A percentile compares a stretch with the other conserved stretches of the same genome.
Evolutionary conservation across 2,329 filamentous ascomycete species (phyloP).

Genomic region (Thelonectria discophora): DNA sequence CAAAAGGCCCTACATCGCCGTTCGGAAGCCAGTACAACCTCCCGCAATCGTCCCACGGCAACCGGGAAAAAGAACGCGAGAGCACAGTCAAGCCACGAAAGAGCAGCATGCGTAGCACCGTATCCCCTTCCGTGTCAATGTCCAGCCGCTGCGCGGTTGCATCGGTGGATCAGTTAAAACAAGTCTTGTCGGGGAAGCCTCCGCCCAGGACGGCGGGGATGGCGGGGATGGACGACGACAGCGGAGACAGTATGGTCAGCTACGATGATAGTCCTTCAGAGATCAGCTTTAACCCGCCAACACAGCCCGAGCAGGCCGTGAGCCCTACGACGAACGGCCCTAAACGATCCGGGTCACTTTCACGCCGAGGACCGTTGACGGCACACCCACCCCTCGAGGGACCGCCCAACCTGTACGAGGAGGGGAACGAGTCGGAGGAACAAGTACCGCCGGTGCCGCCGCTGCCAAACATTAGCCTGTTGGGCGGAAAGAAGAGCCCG

Average conservation of each 20-base stretch:
- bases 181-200: slow-evolving; percentile 63
- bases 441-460: slow-evolving; percentile 66
- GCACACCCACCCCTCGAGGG: slow-evolving; percentile 53
- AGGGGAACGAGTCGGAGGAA: slow-evolving; percentile 46
- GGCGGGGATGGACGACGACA: slow-evolving; percentile 57
- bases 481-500: slow-evolving; percentile 43
- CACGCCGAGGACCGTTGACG: slow-evolving; percentile 53
- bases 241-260: slow-evolving; percentile 75
- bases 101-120: slow-evolving; percentile 61
- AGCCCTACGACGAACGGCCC: slow-evolving; percentile 44
- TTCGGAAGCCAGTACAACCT: slow-evolving; percentile 61
- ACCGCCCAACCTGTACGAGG: slow-evolving; percentile 42
- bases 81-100: slow-evolving; percentile 59
- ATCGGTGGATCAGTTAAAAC: slow-evolving; percentile 71
- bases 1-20: slow-evolving; percentile 54
- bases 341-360: slow-evolving; percentile 47
- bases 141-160: slow-evolving; percentile 62
- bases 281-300: slow-evolving; percentile 64
- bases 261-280: slow-evolving; percentile 75
- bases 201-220: slow-evolving; percentile 50
- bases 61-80: slow-evolving; percentile 44
- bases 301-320: slow-evolving; percentile 43
- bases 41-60: slow-evolving; percentile 56
- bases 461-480: slow-evolving; percentile 53
- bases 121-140: slow-evolving; percentile 55